Base-by-base conservation (phyloP, 73 alveolate species). In the Paraurostyla sp. region DNA sequence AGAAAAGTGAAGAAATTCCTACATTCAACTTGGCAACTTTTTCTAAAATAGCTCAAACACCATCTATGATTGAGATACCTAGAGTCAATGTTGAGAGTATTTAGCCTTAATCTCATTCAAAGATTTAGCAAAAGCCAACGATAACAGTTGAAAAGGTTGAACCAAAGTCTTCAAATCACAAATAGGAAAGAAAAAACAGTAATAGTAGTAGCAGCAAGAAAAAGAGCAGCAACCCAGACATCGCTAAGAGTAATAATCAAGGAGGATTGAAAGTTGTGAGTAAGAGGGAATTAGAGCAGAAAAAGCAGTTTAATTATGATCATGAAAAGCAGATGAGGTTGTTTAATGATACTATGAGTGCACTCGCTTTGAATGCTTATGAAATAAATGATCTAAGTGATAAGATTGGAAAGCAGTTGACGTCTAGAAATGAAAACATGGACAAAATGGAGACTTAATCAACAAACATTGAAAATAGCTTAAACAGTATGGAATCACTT, bases 321-420 rank as follows among this genome's bases (percentile, higher is more conserved):
- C 78, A 78, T 43, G 89, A 78, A 48, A 54, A 49, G 32, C 36
- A 78, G 29, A 51, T 78, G 89, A 23, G 78, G 4, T 40, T 78
- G 23, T 78, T 78, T 30, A 36, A 52, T 54, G 89, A 78, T 35
- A 52, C 58, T 32, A 50, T 52, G 76, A 29, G 48, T 20, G 40
- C 69, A 0, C 78, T 78, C 13, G 89, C 78, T 20, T 27, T 78
- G 29, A 78, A 78, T 38, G 89, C 80, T 25, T 78, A n/a, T 54
- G 80, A 78, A 54, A 78, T 78, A 25, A 51, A 51, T 59, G 89
- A 78, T 7, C 27, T 33, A 15, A 43, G 22, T 20, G 43, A 78
- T 40, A 78, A 25, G 42, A 78, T 78, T 7, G 50, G 29, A 3
- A 36, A 36, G n/a, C 40, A 78, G n/a, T 41, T 40, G n/a, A 18